phyloP scores from a whole-genome alignment of 139 green algal species.

The Chlamydomonas applanata region DNA sequence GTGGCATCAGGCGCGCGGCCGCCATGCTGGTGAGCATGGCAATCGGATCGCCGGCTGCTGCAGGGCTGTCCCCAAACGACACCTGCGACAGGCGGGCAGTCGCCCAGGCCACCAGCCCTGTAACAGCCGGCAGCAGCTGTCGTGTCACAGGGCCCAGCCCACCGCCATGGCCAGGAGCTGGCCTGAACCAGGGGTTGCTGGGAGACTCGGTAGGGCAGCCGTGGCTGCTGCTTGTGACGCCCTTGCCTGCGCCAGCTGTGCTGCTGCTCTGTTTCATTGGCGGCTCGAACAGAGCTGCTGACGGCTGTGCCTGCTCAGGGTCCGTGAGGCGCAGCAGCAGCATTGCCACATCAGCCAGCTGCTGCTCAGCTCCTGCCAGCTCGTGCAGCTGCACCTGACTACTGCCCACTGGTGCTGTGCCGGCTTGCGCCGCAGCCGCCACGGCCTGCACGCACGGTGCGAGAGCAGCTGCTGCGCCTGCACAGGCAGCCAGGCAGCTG shows the following conservation, averaged over 20 bases:
- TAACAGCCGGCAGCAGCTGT: neutral
- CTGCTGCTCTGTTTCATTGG: too few species aligned
- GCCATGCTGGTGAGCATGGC: neutral
- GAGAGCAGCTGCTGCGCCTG: neutral
- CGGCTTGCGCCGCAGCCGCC: neutral
- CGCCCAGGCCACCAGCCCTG: neutral
- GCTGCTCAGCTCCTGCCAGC: conserved; percentile 3
- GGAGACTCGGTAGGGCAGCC: too few species aligned
- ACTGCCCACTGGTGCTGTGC: neutral
- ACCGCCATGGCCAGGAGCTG: neutral
- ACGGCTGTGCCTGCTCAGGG: neutral
- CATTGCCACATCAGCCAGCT: conserved; percentile 15
- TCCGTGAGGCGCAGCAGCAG: conserved; percentile 21
- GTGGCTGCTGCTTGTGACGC: too few species aligned
- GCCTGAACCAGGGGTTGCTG: neutral
- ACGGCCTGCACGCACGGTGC: neutral
- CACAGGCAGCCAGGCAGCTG: neutral
- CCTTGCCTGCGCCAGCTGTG: too few species aligned
- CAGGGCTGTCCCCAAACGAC: neutral
- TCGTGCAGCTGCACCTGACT: neutral
- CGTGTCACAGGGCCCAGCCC: neutral
- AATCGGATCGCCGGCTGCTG: neutral
- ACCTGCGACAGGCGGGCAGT: neutral
- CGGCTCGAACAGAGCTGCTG: neutral
- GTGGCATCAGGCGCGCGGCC: neutral